Evolutionary conservation across 108 stramenopile genomes (phyloP), one percentile per base, ranked within the genome.

Genomic region (Nitzschia inconspicua): DNA sequence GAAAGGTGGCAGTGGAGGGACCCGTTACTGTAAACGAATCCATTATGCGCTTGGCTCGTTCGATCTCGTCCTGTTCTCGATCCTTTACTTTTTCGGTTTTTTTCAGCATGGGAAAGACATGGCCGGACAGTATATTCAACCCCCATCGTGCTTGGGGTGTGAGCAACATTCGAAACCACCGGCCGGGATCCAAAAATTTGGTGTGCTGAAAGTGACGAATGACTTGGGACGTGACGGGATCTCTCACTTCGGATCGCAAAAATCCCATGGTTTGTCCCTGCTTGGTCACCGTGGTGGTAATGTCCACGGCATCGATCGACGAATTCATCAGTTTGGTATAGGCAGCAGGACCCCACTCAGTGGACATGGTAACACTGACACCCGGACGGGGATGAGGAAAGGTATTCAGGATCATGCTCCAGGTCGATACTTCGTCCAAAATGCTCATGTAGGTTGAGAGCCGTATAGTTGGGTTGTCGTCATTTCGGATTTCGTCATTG

Each of bases 141-240:
- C 28, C 20, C 53, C 53, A 54, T 35, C 34, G 20, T 3, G 35
- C 53, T 19, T 36, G 20, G 7, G 53, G 53, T 36, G 53, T 18
- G 2, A 54, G 34, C 34, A 54, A n/a, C 7, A 54, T 32, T 9
- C 53, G 9, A 14, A 39, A 0, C 32, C 19, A 23, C 53, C 53
- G 37, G 20, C 53, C 53, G 30, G 37, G 20, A 6, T 32, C 7
- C 24, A 54, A 35, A 35, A 36, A 54, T 22, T 54, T 54, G 34
- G 37, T 35, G 34, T 54, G 53, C 34, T 54, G 35, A 18, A 54
- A 54, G 37, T 54, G 11, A 28, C 53, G 37, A 54, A 54, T 54
- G 4, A 54, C 16, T 4, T 35, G 35, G 28, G 29, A 27, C 9
- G 18, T 54, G 53, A 4, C 18, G 19, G 53, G 53, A 54, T 54